Base-by-base conservation (phyloP, 768 basidiomycete species). In the Boletus pseudopeckii region DNA sequence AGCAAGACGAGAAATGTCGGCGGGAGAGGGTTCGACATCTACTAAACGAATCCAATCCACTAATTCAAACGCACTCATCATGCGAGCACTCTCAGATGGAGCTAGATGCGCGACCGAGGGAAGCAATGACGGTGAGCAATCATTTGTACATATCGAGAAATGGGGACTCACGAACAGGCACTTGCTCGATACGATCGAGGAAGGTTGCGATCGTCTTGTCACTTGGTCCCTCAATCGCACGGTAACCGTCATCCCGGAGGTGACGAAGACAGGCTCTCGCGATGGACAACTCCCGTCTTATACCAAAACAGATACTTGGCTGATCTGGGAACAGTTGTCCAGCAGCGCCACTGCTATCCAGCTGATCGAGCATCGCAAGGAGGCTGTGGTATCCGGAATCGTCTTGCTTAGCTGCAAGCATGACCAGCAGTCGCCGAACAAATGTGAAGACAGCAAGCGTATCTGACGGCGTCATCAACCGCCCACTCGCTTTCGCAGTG, bases 41-140 rank as follows among this genome's bases (percentile, higher is more conserved):
- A 75, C 60, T 1, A 87, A 67, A 36, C 86, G 81, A 32, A 85
- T 53, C 79, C 80, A 83, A 58, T 87, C 85, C n/a, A 88, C 72
- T 0, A 89, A 71, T 47, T 83, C 81, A 41, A 74, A 81, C 1
- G 84, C 84, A 28, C 71, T 59, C 1, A 62, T 56, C 45, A 67
- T 71, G 40, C 77, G 67, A 24, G 68, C 68, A 3, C 49, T 48
- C 38, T 68, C 67, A 3, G 72, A 66, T 17, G 66, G 62, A 32
- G 78, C 83, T 85, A 43, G n/a, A 55, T 40, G 26, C 9, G 28
- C 28, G 15, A 52, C 54, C 13, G 51, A 34, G 24, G 20, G 30
- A 7, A 22, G 10, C 6, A 22, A 11, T 26, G 30, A 15, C 8
- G 18, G 39, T 54, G 8, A 61, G 43, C 18, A 37, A 34, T 18